Conservation (phyloP, 2,329 filamentous ascomycete genomes). For the Sarocladium strictum region DNA sequence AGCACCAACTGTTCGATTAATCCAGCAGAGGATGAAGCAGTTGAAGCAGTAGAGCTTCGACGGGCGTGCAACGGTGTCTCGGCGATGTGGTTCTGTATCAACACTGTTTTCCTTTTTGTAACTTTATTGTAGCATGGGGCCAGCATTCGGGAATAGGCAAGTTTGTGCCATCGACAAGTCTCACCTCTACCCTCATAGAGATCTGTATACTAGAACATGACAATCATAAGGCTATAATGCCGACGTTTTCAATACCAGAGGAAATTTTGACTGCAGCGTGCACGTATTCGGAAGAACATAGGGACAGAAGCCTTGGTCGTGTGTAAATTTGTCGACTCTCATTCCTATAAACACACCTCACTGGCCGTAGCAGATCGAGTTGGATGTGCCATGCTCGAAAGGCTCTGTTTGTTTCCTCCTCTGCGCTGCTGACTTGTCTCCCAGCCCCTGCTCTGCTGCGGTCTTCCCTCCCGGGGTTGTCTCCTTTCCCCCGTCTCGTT, state of each 20-base stretch:
- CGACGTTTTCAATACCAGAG: not conserved
- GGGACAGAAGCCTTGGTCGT: too few species aligned
- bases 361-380: not conserved
- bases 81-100: conserved; percentile 8
- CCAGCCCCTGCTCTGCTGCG: not conserved
- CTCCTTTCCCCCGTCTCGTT: not conserved
- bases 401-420: too few species aligned
- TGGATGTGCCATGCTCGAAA: not conserved
- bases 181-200: conserved; percentile 1
- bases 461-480: not conserved
- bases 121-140: not conserved
- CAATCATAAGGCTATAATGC: not conserved
- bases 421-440: too few species aligned
- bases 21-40: conserved; percentile 45
- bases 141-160: not conserved
- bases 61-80: too few species aligned
- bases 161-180: not conserved
- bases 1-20: conserved; percentile 52
- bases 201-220: not conserved
- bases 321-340: conserved; percentile 2
- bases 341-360: conserved; percentile 28
- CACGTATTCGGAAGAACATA: too few species aligned
- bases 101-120: conserved; percentile 7
- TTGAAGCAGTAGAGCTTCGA: conserved; percentile 9
- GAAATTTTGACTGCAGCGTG: too few species aligned